Evolutionary conservation across 768 basidiomycete species (phyloP).

Genomic region (Hortiboletus flavorubellus): DNA sequence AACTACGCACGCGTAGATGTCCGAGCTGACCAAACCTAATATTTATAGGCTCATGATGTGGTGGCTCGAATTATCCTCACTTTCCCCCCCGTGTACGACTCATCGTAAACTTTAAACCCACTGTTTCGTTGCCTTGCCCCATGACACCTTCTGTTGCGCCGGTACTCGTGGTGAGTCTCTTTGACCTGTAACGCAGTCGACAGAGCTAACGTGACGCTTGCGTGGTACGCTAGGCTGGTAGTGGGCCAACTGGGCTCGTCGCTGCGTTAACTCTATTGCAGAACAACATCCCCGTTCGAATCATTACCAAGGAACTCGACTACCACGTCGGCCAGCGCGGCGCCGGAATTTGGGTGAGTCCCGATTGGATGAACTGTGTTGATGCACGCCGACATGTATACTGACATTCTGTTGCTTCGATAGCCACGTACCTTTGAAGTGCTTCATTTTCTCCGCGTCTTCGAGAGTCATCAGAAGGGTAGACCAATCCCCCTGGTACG

Average conservation of each 20-base stretch:
- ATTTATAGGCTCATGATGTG: background rate
- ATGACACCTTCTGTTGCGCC: constrained; percentile 14
- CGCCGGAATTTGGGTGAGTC: constrained; percentile 37
- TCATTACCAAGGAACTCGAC: constrained; percentile 45
- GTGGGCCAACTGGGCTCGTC: constrained; percentile 31
- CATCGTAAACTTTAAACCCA: background rate
- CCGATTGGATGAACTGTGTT: background rate
- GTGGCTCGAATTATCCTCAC: background rate
- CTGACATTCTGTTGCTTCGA: background rate
- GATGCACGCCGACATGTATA: background rate
- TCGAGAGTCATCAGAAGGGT: constrained; percentile 36
- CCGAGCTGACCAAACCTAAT: background rate
- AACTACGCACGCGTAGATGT: no score
- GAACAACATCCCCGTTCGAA: constrained; percentile 47
- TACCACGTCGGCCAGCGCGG: constrained; percentile 39
- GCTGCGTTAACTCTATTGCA: constrained; percentile 34
- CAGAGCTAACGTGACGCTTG: background rate
- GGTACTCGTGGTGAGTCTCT: constrained; percentile 20
- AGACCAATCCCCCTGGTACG: constrained; percentile 27
- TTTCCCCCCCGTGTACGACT: background rate
- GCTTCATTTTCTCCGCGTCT: constrained; percentile 38
- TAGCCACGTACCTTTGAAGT: constrained; percentile 41
- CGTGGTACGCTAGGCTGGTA: constrained; percentile 20
- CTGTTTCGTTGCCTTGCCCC: background rate
- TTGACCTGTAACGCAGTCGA: background rate